Evolutionary conservation across 345 rosid genomes (phyloP).

Genomic region (Aethionema arabicum): DNA sequence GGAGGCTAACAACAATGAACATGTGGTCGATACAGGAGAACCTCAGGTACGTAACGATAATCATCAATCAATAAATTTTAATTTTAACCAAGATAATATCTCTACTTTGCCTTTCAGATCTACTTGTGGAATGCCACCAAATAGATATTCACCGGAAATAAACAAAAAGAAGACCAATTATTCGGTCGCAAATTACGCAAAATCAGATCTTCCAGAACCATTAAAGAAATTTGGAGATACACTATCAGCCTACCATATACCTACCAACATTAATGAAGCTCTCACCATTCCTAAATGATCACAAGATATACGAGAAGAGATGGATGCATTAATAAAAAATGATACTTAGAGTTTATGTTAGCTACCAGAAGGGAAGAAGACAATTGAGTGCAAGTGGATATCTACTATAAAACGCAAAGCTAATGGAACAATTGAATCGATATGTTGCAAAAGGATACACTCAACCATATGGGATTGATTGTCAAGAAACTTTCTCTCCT

Average conservation of each 20-base stretch:
- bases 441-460: neutral
- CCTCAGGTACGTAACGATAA: too few species aligned
- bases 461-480: neutral
- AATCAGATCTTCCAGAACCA: neutral
- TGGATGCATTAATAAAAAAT: neutral
- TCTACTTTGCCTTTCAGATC: neutral
- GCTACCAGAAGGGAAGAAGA: neutral
- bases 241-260: neutral
- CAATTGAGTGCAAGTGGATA: neutral
- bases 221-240: too few species aligned
- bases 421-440: too few species aligned
- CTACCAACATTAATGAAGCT: neutral
- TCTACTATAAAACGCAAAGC: too few species aligned
- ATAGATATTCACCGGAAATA: neutral
- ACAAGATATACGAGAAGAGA: neutral
- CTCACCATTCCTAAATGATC: neutral
- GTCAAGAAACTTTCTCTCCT: too few species aligned
- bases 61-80: too few species aligned
- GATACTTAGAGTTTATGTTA: neutral
- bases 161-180: neutral
- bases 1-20: too few species aligned
- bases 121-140: neutral
- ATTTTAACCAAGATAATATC: too few species aligned
- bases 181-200: neutral
- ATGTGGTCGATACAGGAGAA: too few species aligned